phyloP scores from a whole-genome alignment of 768 basidiomycete species.

The Mycena metata region DNA sequence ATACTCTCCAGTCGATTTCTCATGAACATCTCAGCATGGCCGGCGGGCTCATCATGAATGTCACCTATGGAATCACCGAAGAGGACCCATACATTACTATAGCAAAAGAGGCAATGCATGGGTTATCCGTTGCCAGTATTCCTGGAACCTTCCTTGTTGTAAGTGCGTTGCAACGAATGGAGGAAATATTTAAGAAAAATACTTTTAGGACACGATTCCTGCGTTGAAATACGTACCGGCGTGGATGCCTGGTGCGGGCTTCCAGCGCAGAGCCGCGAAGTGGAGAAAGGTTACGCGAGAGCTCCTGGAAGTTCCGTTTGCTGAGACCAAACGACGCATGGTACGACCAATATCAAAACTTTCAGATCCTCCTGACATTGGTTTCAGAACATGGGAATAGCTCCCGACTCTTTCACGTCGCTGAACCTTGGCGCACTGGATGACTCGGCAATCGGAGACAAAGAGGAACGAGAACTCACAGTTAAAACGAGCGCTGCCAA shows the following conservation, averaged over 20 bases:
- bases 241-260: conserved; percentile 18
- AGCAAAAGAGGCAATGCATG: conserved; percentile 43
- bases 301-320: conserved; percentile 2
- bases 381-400: too few species aligned
- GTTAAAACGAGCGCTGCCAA: too few species aligned
- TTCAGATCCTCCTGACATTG: neutral
- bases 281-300: conserved; percentile 6
- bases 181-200: neutral
- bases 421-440: too few species aligned
- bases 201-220: conserved; percentile 18
- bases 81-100: conserved; percentile 49
- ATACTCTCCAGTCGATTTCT: neutral
- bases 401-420: too few species aligned
- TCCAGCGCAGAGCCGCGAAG: conserved; percentile 7
- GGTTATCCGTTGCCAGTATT: conserved; percentile 41
- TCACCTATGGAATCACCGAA: conserved; percentile 48
- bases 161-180: conserved; percentile 11
- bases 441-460: too few species aligned
- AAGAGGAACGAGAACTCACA: too few species aligned
- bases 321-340: conserved; percentile 22
- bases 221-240: conserved; percentile 14
- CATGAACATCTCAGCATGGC: conserved; percentile 25
- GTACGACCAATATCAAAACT: neutral
- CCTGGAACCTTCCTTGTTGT: conserved; percentile 50
- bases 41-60: conserved; percentile 45